Evolutionary conservation across 2,329 filamentous ascomycete species (phyloP).

Genomic region (Waltergamsia citrina): DNA sequence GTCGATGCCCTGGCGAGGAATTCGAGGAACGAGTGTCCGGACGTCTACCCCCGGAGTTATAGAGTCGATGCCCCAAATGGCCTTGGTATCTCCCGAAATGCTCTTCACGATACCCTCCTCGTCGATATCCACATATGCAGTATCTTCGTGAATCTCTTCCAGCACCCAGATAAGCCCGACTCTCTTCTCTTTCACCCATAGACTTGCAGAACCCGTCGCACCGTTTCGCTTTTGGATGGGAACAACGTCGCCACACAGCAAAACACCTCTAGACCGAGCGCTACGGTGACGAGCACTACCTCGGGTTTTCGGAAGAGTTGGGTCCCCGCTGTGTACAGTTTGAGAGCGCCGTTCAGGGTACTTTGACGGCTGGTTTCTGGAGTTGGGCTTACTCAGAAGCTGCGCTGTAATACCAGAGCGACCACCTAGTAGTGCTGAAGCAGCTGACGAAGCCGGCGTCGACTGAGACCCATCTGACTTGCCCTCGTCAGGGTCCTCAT

Average conservation of each 20-base stretch:
- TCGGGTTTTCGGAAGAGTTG: conserved; percentile 43
- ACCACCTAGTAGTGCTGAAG: conserved; percentile 55
- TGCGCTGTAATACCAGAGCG: conserved; percentile 73
- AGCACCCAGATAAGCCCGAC: conserved; percentile 94
- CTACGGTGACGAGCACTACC: conserved; percentile 53
- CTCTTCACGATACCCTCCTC: conserved; percentile 65
- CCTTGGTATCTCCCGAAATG: conserved; percentile 64
- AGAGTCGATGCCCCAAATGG: conserved; percentile 74
- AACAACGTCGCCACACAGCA: conserved; percentile 95
- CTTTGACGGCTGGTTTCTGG: conserved; percentile 45
- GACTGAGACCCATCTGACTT: conserved; percentile 21
- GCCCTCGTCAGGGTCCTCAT: conserved; percentile 19
- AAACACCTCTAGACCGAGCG: conserved; percentile 74
- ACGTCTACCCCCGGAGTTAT: conserved; percentile 63
- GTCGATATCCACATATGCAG: conserved; percentile 67
- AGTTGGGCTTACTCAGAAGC: conserved; percentile 73
- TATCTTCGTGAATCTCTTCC: conserved; percentile 94
- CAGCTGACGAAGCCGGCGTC: conserved; percentile 28
- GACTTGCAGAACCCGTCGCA: conserved; percentile 78
- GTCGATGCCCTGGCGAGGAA: conserved; percentile 68
- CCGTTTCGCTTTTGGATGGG: conserved; percentile 96
- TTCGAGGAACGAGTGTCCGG: conserved; percentile 67
- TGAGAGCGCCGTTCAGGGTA: conserved; percentile 48
- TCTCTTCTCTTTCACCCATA: conserved; percentile 98
- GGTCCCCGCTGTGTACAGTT: conserved; percentile 49